These are phyloP conservation scores for Pseudocercospora vitis DNA, from an alignment of 2,329 filamentous ascomycete genomes.

Conservation along the genomic window DNA sequence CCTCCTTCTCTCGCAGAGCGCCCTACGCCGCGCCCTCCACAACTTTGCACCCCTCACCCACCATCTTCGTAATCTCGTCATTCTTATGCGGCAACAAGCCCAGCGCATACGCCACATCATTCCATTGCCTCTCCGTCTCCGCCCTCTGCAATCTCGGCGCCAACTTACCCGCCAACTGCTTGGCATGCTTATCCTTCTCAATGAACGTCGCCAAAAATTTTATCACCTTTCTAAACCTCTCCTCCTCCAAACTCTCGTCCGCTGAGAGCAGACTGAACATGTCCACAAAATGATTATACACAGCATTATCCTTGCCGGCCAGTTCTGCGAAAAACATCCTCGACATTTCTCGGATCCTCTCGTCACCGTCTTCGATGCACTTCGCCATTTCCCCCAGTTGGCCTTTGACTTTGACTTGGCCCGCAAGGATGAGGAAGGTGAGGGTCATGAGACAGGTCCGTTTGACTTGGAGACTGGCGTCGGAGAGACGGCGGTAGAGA, in stretches of 20 bases:
- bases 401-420: constrained; percentile 98
- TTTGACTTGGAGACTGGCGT: constrained; percentile 86
- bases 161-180: constrained; percentile 88
- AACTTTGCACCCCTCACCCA: constrained; percentile 69
- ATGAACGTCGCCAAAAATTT: constrained; percentile 94
- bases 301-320: constrained; percentile 95
- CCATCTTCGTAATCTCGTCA: constrained; percentile 77
- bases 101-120: constrained; percentile 90
- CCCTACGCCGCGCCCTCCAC: constrained; percentile 41
- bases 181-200: constrained; percentile 98
- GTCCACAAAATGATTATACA: constrained; percentile 99
- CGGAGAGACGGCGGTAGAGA: constrained; percentile 87
- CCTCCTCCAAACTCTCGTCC: constrained; percentile 76
- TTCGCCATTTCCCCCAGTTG: constrained; percentile 99
- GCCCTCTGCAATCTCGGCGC: constrained; percentile 81
- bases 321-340: constrained; percentile 99
- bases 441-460: constrained; percentile 97
- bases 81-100: constrained; percentile 90
- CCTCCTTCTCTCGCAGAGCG: no score
- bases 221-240: constrained; percentile 80
- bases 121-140: constrained; percentile 94
- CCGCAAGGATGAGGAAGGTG: constrained; percentile 93
- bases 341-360: constrained; percentile 87
- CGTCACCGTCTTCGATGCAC: constrained; percentile 94
- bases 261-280: constrained; percentile 94